Base-by-base conservation (phyloP, 352 stramenopile species). In the Pythium myriotylum region DNA sequence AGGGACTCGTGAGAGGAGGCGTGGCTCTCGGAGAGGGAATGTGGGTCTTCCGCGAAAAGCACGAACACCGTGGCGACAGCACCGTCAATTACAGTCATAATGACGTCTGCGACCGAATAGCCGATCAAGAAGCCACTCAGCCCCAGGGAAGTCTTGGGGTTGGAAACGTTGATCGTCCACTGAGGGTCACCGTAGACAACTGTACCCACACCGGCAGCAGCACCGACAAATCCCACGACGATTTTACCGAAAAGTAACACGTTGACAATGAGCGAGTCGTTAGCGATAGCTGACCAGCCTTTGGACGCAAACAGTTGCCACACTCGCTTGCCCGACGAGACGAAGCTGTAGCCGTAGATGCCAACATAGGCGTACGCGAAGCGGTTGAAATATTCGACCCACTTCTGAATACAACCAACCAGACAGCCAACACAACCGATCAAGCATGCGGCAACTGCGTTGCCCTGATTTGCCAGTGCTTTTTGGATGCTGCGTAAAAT, bases 381-480 rank as follows among this genome's bases (percentile, higher is more conserved):
- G 54, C 76, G 68, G 69, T 90, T 94, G 57, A 91, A 91, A 62
- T 88, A 90, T 70, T 92, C 76, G 32, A 91, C 67, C 48, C 81
- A 76, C 29, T 51, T 67, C 63, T 89, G 67, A 48, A 90, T 76
- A 42, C 74, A 89, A n/a, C 47, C 62, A 4, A 92, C 58, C 23
- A 91, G 58, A 55, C 84, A 92, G 14, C 57, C 59, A 24, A 86
- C 62, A 58, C 76, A 82, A 19, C 73, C 72, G 2, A 81, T 51
- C 20, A 84, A 54, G 32, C 73, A 87, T 10, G 67, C 70, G 1
- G 77, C 81, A 19, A 91, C 80, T 17, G 71, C 79, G 43, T 83
- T 86, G 49, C 80, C 81, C 16, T 70, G 65, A 17, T 82, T 71
- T 39, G 65, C 39, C 13, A 75, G 63, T 17, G 72, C 58, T 20